A percentile compares a stretch with the other conserved stretches of the same genome.
phyloP scores from a whole-genome alignment of 176 grass and related monocot species.

The Oryza nivara region DNA sequence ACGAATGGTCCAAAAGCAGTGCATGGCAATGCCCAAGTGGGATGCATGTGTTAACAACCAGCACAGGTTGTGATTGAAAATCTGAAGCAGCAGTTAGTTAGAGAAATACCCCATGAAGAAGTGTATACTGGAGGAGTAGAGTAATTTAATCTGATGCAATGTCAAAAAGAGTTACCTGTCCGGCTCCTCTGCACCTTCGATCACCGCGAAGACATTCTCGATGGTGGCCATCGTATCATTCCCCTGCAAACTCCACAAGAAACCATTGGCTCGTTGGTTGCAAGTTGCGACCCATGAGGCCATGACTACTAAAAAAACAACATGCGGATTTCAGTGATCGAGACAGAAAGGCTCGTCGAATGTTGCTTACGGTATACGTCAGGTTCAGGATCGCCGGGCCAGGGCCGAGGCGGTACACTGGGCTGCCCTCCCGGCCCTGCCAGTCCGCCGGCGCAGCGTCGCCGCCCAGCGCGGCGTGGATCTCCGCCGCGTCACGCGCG shows the following conservation, averaged over 20 bases:
- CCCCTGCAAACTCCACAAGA: slow-evolving; percentile 46
- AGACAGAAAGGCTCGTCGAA: background rate
- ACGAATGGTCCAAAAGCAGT: background rate
- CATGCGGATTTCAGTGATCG: background rate
- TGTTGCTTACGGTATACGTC: slow-evolving; percentile 57
- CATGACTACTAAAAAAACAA: background rate
- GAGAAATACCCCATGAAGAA: too few relatives aligned
- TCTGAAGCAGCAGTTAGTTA: too few relatives aligned
- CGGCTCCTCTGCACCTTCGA: slow-evolving; percentile 78
- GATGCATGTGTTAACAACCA: background rate
- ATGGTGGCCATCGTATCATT: slow-evolving; percentile 78
- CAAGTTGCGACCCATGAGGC: background rate
- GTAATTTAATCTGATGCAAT: background rate
- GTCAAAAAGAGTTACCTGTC: slow-evolving; percentile 60
- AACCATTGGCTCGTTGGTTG: background rate
- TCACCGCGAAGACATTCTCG: slow-evolving; percentile 76
- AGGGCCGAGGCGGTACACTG: slow-evolving; percentile 69
- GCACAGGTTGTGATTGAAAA: background rate
- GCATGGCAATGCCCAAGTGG: background rate
- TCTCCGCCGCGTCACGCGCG: slow-evolving; percentile 60
- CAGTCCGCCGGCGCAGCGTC: slow-evolving; percentile 63
- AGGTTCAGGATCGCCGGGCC: slow-evolving; percentile 78
- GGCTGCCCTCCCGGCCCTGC: slow-evolving; percentile 58
- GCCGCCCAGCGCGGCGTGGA: slow-evolving; percentile 58
- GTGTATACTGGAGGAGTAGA: too few relatives aligned